Evolutionary conservation across 306 rosid genomes (phyloP), one percentile per base, ranked within the genome.

Genomic region (Boehmeria nivea): DNA sequence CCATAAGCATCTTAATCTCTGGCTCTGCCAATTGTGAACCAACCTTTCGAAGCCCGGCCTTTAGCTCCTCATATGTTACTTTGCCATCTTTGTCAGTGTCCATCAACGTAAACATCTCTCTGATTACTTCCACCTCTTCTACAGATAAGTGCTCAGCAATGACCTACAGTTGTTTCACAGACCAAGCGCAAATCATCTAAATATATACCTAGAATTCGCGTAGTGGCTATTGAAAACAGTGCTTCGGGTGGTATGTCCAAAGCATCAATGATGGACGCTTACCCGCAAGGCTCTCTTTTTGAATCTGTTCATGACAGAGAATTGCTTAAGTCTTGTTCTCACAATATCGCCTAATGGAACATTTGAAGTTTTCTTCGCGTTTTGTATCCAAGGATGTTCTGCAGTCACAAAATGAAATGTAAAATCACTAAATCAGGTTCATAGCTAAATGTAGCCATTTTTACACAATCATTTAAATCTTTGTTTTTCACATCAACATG

Each of bases 361-460:
- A 60, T 93, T 87, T 23, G 99, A 75, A 66, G 96, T 94, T 77
- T 85, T 93, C 76, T 93, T 87, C 18, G 96, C 89, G 72, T 87
- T 93, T 49, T 85, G 99, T 57, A 93, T 74, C 99, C 99, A 93
- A 42, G 99, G 66, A 83, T 93, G 99, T 59, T 87, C 99, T 93
- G 84, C 48, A 48, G 66, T 28, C 31, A 43, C 65, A 59, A 53
- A 53, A 8, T 17, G 24, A 53, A 6, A 27, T 22, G 16, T 50
- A 50, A 50, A 24, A 12, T 50, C 26, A 27, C 6, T 20, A 6
- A n/a, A n/a, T n/a, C n/a, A n/a, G n/a, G 14, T 45, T 19, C 13
- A 3, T 13, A 9, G 1, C 50, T 7, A 1, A 16, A 37, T 21
- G 17, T 37, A 34, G n/a, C n/a, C n/a, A n/a, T n/a, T n/a, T n/a